Evolutionary conservation across 2,329 filamentous ascomycete species (phyloP).

Genomic region (Dactylellina leptospora): DNA sequence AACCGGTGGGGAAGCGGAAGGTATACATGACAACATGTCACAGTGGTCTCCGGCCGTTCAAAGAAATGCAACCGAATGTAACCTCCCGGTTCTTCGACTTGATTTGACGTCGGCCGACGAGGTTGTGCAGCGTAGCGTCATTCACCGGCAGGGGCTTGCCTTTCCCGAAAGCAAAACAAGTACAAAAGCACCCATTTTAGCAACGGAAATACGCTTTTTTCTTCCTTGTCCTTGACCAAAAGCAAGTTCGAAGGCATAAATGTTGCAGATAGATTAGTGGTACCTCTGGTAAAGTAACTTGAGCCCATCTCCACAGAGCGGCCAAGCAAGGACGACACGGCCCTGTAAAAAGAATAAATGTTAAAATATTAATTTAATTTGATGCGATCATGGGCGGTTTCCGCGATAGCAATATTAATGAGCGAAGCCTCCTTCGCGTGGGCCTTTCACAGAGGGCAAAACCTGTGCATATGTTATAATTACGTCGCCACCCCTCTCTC

Average conservation of each 20-base stretch:
- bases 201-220: slow-evolving; percentile 42
- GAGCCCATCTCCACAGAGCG: neutral
- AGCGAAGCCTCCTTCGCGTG: neutral
- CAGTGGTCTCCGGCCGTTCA: slow-evolving; percentile 16
- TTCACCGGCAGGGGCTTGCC: slow-evolving; percentile 38
- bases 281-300: neutral
- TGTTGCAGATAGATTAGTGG: slow-evolving; percentile 7
- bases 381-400: neutral
- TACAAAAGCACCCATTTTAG: slow-evolving; percentile 41
- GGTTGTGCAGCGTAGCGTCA: slow-evolving; percentile 32
- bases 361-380: neutral
- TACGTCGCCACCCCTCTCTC: neutral
- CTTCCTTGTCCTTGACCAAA: neutral
- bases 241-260: slow-evolving; percentile 13
- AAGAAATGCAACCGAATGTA: slow-evolving; percentile 44
- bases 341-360: neutral
- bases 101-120: slow-evolving; percentile 26
- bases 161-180: slow-evolving; percentile 31
- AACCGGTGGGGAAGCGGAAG: neutral
- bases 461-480: neutral
- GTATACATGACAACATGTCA: slow-evolving; percentile 30
- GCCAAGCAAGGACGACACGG: neutral
- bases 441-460: no score
- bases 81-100: slow-evolving; percentile 39
- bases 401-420: slow-evolving; percentile 8